Percentiles rank a stretch among this genome's conserved stretches.
These are phyloP conservation scores for Umbelopsis sp. DNA, from an alignment of 192 early-diverging fungal genomes.

Conservation along the genomic window DNA sequence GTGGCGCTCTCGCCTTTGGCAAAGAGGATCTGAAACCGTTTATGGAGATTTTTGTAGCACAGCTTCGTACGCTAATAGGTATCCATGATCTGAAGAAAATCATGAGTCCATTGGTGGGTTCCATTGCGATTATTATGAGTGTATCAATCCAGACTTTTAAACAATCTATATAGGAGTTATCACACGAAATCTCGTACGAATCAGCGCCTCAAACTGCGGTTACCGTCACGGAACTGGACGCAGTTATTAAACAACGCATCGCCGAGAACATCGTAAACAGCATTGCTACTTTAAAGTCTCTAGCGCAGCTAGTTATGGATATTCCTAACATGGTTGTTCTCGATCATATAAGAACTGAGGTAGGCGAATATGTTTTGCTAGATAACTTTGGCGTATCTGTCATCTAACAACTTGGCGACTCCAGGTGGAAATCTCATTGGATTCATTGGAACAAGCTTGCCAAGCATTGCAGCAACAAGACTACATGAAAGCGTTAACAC, in stretches of 20 bases:
- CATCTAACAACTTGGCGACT: not conserved
- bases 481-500: slow-evolving; percentile 53
- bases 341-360: slow-evolving; percentile 80
- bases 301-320: slow-evolving; percentile 73
- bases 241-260: slow-evolving; percentile 68
- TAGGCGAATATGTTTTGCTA: slow-evolving; percentile 38
- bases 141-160: not conserved
- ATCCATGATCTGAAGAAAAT: slow-evolving; percentile 56
- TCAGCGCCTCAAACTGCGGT: slow-evolving; percentile 60
- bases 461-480: slow-evolving; percentile 37
- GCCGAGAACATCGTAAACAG: slow-evolving; percentile 76
- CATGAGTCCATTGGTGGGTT: slow-evolving; percentile 7
- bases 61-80: slow-evolving; percentile 84
- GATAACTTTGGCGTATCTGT: not conserved
- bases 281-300: slow-evolving; percentile 75
- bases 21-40: slow-evolving; percentile 64
- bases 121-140: not conserved
- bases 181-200: slow-evolving; percentile 32
- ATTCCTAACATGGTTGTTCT: slow-evolving; percentile 93
- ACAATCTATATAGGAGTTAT: not conserved
- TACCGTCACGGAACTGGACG: slow-evolving; percentile 84
- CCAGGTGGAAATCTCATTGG: slow-evolving; percentile 41
- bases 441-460: slow-evolving; percentile 40
- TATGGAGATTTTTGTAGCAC: slow-evolving; percentile 81
- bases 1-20: slow-evolving; percentile 37